Conservation (phyloP, 2,329 filamentous ascomycete genomes). For the Ophiostoma sp. region DNA sequence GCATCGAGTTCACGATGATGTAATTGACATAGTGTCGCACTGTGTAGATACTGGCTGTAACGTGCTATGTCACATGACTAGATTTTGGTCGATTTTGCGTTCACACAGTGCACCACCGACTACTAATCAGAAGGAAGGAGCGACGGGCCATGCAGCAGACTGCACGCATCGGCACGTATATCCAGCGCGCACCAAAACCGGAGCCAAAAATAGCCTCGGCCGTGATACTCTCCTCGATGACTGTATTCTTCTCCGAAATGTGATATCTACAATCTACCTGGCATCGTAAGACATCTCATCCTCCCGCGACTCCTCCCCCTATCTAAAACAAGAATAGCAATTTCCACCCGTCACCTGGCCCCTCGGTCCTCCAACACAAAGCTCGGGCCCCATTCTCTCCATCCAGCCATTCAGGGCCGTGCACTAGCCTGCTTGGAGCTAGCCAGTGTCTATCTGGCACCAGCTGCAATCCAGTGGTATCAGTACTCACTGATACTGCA, state of each 20-base stretch:
- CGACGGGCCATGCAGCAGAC: neutral
- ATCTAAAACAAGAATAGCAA: slow-evolving; percentile 7
- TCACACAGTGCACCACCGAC: no score
- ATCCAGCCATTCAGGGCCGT: slow-evolving; percentile 8
- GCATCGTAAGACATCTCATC: slow-evolving; percentile 1
- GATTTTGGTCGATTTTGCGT: neutral
- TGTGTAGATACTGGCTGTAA: neutral
- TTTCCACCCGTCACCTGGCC: slow-evolving; percentile 1
- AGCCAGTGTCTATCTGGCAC: neutral
- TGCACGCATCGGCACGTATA: neutral
- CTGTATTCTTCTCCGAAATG: neutral
- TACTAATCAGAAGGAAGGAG: neutral
- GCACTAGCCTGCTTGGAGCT: slow-evolving; percentile 5
- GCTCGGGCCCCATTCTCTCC: slow-evolving; percentile 7
- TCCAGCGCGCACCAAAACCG: neutral
- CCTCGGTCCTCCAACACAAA: neutral
- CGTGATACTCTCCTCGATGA: neutral
- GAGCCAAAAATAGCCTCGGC: slow-evolving; percentile 4
- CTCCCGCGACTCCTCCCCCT: neutral
- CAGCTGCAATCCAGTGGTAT: neutral
- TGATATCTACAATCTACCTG: neutral
- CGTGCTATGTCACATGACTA: slow-evolving; percentile 1
- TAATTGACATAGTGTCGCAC: slow-evolving; percentile 5
- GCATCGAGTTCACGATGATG: slow-evolving; percentile 2
- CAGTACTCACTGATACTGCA: neutral